Evolutionary conservation across 257 asterid genomes (phyloP).

Genomic region (Cordia subcordata): DNA sequence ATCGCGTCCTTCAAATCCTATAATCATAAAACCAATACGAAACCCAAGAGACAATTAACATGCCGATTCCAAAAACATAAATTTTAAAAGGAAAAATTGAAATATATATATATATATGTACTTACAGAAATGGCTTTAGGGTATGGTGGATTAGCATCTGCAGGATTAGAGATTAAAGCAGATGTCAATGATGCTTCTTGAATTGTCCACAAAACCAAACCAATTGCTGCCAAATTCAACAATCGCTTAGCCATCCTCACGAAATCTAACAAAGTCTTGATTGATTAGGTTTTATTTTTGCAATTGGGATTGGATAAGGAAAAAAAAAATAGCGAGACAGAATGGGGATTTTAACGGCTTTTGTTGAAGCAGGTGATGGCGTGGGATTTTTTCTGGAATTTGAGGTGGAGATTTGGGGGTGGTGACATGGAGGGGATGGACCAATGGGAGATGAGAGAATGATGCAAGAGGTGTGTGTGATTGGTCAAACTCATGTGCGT

Average conservation of each 20-base stretch:
- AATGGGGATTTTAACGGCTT: background rate
- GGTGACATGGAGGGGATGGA: constrained; percentile 37
- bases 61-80: too few relatives aligned
- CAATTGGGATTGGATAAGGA: background rate
- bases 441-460: constrained; percentile 49
- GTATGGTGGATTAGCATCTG: constrained; percentile 31
- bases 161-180: constrained; percentile 24
- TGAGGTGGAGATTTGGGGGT: constrained; percentile 12
- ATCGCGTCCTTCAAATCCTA: constrained; percentile 90
- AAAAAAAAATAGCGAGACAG: background rate
- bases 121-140: constrained; percentile 64
- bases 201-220: constrained; percentile 28
- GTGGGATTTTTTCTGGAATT: constrained; percentile 1
- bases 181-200: constrained; percentile 21
- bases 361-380: background rate
- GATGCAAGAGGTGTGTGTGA: constrained; percentile 13
- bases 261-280: background rate
- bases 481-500: constrained; percentile 15
- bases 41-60: background rate
- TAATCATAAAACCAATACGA: background rate
- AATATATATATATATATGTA: background rate
- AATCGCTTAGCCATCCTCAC: constrained; percentile 30
- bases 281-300: background rate
- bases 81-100: too few relatives aligned
- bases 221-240: constrained; percentile 7